A percentile compares a stretch with the other conserved stretches of the same genome.
These are phyloP conservation scores for Delonix regia DNA, from an alignment of 306 rosid species.

Conservation along the genomic window DNA sequence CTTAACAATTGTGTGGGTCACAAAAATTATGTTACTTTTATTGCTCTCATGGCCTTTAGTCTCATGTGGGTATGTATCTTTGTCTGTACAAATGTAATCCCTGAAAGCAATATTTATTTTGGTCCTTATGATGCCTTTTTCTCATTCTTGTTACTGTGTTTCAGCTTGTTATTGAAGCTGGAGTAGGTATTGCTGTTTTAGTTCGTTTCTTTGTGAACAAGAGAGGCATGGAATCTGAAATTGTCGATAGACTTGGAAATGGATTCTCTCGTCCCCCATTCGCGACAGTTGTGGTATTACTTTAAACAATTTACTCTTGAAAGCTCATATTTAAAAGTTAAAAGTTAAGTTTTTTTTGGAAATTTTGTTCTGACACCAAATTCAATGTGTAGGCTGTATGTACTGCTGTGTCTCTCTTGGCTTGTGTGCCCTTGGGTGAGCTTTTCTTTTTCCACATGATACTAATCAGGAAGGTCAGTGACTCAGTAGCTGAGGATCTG, in stretches of 20 bases:
- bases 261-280: slow-evolving; percentile 96
- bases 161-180: slow-evolving; percentile 93
- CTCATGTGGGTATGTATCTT: slow-evolving; percentile 78
- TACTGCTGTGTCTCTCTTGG: slow-evolving; percentile 89
- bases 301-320: slow-evolving; percentile 22
- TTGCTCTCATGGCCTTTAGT: slow-evolving; percentile 91
- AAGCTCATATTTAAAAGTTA: slow-evolving; percentile 12
- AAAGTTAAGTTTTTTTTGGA: slow-evolving; percentile 33
- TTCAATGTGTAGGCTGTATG: slow-evolving; percentile 71
- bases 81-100: slow-evolving; percentile 18
- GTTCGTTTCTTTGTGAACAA: slow-evolving; percentile 93
- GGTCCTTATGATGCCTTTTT: slow-evolving; percentile 28
- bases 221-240: slow-evolving; percentile 88
- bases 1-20: slow-evolving; percentile 97
- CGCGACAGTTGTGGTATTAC: slow-evolving; percentile 88
- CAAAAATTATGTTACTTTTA: slow-evolving; percentile 84
- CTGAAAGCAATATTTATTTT: slow-evolving; percentile 29
- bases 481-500: slow-evolving; percentile 54
- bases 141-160: slow-evolving; percentile 27
- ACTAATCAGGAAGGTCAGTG: slow-evolving; percentile 92
- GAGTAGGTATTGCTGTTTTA: slow-evolving; percentile 87
- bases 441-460: slow-evolving; percentile 98
- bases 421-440: slow-evolving; percentile 91
- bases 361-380: slow-evolving; percentile 36
- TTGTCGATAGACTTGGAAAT: slow-evolving; percentile 91